Evolutionary conservation across 192 early-diverging fungal species (phyloP).

Genomic region (Pilaira anomala): DNA sequence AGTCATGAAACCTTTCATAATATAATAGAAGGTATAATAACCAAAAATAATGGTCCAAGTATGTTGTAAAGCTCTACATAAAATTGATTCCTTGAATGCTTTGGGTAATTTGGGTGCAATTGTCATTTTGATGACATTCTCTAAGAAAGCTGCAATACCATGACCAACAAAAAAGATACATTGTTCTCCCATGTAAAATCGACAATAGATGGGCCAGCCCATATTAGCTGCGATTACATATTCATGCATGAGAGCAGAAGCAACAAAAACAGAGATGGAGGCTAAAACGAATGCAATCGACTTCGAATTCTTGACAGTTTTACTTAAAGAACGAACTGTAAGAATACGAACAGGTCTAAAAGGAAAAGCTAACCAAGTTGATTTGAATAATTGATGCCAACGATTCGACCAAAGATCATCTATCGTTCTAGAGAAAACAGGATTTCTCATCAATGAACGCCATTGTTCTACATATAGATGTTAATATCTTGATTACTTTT

Average conservation of each 20-base stretch:
- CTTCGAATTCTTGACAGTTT: not conserved
- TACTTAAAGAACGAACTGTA: slow-evolving; percentile 4
- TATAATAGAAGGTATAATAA: slow-evolving; percentile 6
- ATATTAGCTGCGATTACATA: slow-evolving; percentile 12
- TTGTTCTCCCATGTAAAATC: slow-evolving; percentile 17
- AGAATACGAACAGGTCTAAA: slow-evolving; percentile 3
- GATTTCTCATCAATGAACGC: slow-evolving; percentile 4
- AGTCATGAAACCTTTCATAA: slow-evolving; percentile 5
- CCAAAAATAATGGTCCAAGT: not conserved
- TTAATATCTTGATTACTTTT: not conserved
- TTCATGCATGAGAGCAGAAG: slow-evolving; percentile 26
- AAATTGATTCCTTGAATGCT: slow-evolving; percentile 2
- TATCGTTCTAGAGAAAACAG: slow-evolving; percentile 4
- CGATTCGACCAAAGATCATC: slow-evolving; percentile 14
- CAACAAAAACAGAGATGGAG: slow-evolving; percentile 17
- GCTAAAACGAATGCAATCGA: not conserved
- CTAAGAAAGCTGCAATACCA: slow-evolving; percentile 15
- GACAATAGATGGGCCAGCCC: not conserved
- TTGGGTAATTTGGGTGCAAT: not conserved
- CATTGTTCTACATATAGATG: slow-evolving; percentile 13
- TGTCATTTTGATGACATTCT: not conserved
- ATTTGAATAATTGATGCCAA: slow-evolving; percentile 12
- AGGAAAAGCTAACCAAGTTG: slow-evolving; percentile 14
- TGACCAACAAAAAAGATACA: slow-evolving; percentile 13
- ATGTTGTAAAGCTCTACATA: not conserved